A percentile compares a stretch with the other conserved stretches of the same genome.
Conservation (phyloP, 2,329 filamentous ascomycete species). For the Ambrosiella xylebori region DNA sequence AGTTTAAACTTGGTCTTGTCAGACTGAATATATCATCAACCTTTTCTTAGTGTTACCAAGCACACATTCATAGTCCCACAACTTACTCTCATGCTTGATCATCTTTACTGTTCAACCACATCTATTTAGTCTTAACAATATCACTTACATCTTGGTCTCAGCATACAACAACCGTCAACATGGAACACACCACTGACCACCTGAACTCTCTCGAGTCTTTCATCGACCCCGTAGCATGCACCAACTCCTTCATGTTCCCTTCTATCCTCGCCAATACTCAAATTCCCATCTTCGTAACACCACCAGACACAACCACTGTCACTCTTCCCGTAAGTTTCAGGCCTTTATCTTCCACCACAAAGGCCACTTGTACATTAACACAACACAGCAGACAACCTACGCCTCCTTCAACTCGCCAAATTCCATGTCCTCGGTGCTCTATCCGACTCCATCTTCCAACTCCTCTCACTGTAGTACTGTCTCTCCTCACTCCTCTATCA, state of each 20-base stretch:
- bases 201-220: not conserved
- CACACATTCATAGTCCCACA: too few species aligned
- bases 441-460: not conserved
- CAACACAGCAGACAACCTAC: not conserved
- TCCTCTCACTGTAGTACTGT: not conserved
- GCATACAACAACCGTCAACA: too few species aligned
- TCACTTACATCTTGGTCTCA: too few species aligned
- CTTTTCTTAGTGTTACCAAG: too few species aligned
- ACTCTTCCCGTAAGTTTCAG: too few species aligned
- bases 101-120: too few species aligned
- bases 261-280: not conserved
- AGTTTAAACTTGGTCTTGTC: too few species aligned
- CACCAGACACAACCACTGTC: too few species aligned
- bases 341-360: not conserved
- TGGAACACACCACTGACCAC: not conserved
- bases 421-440: not conserved
- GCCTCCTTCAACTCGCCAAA: not conserved
- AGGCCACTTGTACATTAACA: not conserved
- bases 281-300: not conserved
- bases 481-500: slow-evolving; percentile 6
- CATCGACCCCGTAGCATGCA: not conserved
- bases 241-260: not conserved
- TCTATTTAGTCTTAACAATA: too few species aligned
- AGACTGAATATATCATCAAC: too few species aligned
- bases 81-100: too few species aligned